These are phyloP conservation scores for Acanthamoeba sp. DNA, from an alignment of 208 protist genomes.

Conservation along the genomic window DNA sequence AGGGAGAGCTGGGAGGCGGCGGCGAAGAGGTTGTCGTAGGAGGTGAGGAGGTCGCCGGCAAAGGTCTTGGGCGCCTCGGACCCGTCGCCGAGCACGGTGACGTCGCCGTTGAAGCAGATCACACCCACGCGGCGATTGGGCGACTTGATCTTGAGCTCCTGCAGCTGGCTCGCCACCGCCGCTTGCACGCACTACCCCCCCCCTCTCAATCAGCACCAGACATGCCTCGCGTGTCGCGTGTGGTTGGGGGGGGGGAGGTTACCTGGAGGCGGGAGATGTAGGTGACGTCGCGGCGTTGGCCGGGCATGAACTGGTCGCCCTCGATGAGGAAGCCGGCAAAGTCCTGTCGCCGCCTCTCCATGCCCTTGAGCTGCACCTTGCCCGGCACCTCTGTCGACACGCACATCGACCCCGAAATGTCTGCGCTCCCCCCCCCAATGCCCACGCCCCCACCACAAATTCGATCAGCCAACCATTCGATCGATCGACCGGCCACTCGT, in stretches of 20 bases:
- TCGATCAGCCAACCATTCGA: background rate
- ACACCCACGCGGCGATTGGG: conserved; percentile 78
- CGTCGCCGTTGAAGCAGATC: conserved; percentile 81
- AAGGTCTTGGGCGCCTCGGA: conserved; percentile 48
- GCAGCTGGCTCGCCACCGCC: conserved; percentile 77
- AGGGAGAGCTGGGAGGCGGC: conserved; percentile 4
- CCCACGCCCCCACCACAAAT: background rate
- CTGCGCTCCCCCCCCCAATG: conserved; percentile 76
- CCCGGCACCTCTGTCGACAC: conserved; percentile 82
- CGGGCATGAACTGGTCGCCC: conserved; percentile 54
- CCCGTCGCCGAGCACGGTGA: conserved; percentile 72
- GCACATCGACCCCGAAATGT: conserved; percentile 86
- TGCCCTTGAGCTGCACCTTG: conserved; percentile 24
- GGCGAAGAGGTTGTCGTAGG: conserved; percentile 75
- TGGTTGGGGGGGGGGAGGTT: background rate
- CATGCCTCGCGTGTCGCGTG: background rate
- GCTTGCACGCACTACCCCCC: conserved; percentile 81
- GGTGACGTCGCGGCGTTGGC: conserved; percentile 29
- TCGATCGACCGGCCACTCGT: background rate
- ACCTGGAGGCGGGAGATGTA: background rate
- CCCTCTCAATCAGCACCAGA: background rate
- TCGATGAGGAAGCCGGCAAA: conserved; percentile 19
- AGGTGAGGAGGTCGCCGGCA: conserved; percentile 79
- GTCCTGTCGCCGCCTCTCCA: conserved; percentile 27
- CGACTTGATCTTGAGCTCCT: conserved; percentile 70